Conservation (phyloP, 768 basidiomycete genomes). For the Tulasnella calospora region DNA sequence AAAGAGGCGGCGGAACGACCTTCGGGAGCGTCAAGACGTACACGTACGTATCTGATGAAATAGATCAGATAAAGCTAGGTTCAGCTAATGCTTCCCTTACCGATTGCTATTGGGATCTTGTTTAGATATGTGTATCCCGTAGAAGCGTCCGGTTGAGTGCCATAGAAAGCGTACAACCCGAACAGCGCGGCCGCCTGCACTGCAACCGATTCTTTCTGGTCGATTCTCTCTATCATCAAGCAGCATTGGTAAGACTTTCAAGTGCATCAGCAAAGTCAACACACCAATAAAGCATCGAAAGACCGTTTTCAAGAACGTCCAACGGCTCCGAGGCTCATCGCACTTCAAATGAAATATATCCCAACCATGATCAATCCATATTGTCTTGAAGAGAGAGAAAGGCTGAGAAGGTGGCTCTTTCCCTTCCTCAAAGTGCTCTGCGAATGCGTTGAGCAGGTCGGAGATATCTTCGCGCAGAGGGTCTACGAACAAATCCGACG, state of each 20-base stretch:
- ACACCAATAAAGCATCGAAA: constrained; percentile 64
- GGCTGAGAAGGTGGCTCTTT: constrained; percentile 38
- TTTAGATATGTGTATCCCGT: constrained; percentile 49
- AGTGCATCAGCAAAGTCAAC: constrained; percentile 28
- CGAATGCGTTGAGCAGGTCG: constrained; percentile 49
- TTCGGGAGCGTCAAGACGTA: constrained; percentile 49
- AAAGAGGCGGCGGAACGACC: constrained; percentile 44
- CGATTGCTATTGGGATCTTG: constrained; percentile 59
- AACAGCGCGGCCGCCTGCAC: constrained; percentile 19
- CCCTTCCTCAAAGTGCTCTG: constrained; percentile 42
- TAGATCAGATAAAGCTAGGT: not conserved
- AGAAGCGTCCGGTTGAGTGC: constrained; percentile 57
- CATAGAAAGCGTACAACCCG: constrained; percentile 51
- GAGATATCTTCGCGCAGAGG: constrained; percentile 61
- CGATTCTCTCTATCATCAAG: constrained; percentile 4
- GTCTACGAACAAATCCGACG: constrained; percentile 66
- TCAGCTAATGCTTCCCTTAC: constrained; percentile 38
- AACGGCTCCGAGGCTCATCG: constrained; percentile 61
- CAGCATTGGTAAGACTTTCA: not conserved
- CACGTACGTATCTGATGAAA: constrained; percentile 51
- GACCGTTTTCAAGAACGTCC: constrained; percentile 55
- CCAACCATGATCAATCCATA: constrained; percentile 70
- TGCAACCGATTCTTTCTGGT: not conserved
- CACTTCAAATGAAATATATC: constrained; percentile 69
- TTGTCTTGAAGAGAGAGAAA: constrained; percentile 62